phyloP scores from a whole-genome alignment of 2,329 filamentous ascomycete genomes.

The Volutella citrinella region DNA sequence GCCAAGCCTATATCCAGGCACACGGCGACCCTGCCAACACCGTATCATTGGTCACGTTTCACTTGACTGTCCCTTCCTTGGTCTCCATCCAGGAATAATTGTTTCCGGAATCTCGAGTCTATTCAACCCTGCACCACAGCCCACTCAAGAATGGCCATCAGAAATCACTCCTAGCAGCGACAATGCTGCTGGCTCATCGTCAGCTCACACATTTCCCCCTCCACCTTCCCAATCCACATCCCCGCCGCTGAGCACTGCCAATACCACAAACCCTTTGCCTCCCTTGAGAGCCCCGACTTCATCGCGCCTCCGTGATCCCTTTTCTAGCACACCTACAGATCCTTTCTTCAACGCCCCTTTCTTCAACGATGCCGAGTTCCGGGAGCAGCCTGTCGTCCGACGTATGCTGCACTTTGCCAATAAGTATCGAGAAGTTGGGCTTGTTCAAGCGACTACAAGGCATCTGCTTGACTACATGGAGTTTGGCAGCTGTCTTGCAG shows the following conservation, averaged over 20 bases:
- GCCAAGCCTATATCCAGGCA: constrained; percentile 33
- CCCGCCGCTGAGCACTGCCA: constrained; percentile 16
- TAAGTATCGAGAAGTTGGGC: constrained; percentile 71
- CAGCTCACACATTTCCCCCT: constrained; percentile 4
- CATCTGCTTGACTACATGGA: constrained; percentile 80
- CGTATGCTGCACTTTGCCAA: constrained; percentile 72
- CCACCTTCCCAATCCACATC: constrained; percentile 9
- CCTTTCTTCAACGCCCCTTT: constrained; percentile 76
- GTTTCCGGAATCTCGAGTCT: constrained; percentile 77
- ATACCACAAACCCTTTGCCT: too few species aligned
- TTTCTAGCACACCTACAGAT: constrained; percentile 38
- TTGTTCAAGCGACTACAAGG: constrained; percentile 66
- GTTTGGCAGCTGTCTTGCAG: constrained; percentile 77
- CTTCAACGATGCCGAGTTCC: constrained; percentile 68
- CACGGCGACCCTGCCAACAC: constrained; percentile 57
- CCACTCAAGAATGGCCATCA: too few species aligned
- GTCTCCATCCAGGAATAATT: constrained; percentile 84
- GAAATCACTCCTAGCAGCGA: too few species aligned
- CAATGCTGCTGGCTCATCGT: too few species aligned
- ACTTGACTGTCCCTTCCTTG: constrained; percentile 83
- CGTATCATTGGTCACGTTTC: constrained; percentile 76
- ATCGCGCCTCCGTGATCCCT: too few species aligned
- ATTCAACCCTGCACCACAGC: constrained; percentile 52
- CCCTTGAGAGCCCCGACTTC: too few species aligned
- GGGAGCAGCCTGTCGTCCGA: constrained; percentile 66